Evolutionary conservation across 2,329 filamentous ascomycete genomes (phyloP).

Genomic region (Thelonectria rubi): DNA sequence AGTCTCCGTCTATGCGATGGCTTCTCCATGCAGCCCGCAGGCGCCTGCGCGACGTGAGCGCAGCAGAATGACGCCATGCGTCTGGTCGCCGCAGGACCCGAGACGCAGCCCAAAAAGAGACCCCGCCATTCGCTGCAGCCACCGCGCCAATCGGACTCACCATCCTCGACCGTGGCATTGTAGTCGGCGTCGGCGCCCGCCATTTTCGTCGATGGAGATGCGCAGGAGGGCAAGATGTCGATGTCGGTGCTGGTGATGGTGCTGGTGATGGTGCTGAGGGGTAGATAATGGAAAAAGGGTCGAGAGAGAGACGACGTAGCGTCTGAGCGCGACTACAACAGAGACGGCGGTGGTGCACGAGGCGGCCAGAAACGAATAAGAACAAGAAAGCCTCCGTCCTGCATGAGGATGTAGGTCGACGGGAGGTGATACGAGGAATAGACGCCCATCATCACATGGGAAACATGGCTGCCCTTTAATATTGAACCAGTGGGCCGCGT

Average conservation of each 20-base stretch:
- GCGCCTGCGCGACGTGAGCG: slow-evolving; percentile 7
- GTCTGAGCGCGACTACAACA: background rate
- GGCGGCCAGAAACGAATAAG: slow-evolving; percentile 11
- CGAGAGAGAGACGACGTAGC: slow-evolving; percentile 1
- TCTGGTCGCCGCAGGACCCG: slow-evolving; percentile 9
- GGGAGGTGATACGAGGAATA: slow-evolving; percentile 30
- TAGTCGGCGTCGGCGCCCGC: slow-evolving; percentile 24
- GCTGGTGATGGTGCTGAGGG: slow-evolving; percentile 18
- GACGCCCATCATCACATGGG: slow-evolving; percentile 10
- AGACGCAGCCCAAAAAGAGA: slow-evolving; percentile 13
- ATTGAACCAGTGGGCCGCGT: slow-evolving; percentile 26
- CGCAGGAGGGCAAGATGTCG: background rate
- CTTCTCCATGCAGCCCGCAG: background rate
- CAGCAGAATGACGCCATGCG: slow-evolving; percentile 13
- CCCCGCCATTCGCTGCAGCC: background rate
- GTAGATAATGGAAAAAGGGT: slow-evolving; percentile 15
- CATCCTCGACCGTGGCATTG: slow-evolving; percentile 23
- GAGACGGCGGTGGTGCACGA: slow-evolving; percentile 1
- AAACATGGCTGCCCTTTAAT: slow-evolving; percentile 19
- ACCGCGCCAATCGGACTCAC: slow-evolving; percentile 26
- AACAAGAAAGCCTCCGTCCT: slow-evolving; percentile 6
- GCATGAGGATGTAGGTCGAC: slow-evolving; percentile 23
- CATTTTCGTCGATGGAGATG: slow-evolving; percentile 29
- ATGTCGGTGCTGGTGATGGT: no score
- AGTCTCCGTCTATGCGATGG: background rate